These are phyloP conservation scores for Alternaria dauci DNA, from an alignment of 2,329 filamentous ascomycete genomes.

Conservation along the genomic window DNA sequence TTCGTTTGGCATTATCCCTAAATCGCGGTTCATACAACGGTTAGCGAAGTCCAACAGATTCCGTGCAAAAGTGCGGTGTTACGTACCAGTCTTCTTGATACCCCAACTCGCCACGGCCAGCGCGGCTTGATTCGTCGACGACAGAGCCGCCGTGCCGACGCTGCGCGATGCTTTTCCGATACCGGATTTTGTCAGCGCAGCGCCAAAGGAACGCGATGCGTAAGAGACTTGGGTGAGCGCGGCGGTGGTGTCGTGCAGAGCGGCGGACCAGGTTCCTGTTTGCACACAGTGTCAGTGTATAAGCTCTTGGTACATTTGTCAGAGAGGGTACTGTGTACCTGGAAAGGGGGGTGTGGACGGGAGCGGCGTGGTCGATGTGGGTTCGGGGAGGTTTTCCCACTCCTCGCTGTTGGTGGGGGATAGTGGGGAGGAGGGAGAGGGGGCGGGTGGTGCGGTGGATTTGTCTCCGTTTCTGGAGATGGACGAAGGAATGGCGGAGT, in stretches of 20 bases:
- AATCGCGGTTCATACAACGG: too few relatives aligned
- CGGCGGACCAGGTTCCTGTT: constrained; percentile 20
- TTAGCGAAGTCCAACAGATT: too few relatives aligned
- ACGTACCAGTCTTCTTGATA: background rate
- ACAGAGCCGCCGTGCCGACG: constrained; percentile 18
- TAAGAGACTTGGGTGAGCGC: constrained; percentile 17
- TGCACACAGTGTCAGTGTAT: too few relatives aligned
- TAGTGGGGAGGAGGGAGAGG: too few relatives aligned
- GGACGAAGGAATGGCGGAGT: too few relatives aligned
- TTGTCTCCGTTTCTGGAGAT: too few relatives aligned
- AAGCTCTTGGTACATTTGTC: too few relatives aligned
- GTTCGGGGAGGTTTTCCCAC: too few relatives aligned
- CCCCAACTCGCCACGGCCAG: constrained; percentile 5
- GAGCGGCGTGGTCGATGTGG: too few relatives aligned
- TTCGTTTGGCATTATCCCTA: background rate
- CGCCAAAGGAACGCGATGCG: constrained; percentile 20
- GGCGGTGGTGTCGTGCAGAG: constrained; percentile 14
- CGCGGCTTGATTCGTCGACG: constrained; percentile 2
- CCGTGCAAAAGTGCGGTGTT: too few relatives aligned
- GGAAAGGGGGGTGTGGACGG: constrained; percentile 14
- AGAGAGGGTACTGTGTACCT: background rate
- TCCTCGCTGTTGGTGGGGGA: too few relatives aligned
- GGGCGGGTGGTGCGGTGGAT: too few relatives aligned
- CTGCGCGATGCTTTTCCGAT: constrained; percentile 24
- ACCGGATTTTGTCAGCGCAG: constrained; percentile 17